Percentiles rank a stretch among this genome's conserved stretches.
These are phyloP conservation scores for Pseudogymnoascus pannorum DNA, from an alignment of 2,329 filamentous ascomycete species.

Conservation along the genomic window DNA sequence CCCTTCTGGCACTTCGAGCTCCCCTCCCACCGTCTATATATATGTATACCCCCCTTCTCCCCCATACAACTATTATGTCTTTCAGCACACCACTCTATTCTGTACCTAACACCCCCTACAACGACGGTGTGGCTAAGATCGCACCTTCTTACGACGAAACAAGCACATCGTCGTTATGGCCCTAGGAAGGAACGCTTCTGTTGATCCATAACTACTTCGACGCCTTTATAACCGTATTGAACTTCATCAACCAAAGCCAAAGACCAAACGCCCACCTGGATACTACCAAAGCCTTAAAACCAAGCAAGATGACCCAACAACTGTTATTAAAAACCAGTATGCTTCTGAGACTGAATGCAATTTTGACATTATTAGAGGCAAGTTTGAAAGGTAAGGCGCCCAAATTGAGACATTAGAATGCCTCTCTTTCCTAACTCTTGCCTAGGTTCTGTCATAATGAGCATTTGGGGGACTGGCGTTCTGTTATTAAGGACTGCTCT, in stretches of 20 bases:
- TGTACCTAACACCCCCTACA: background rate
- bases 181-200: background rate
- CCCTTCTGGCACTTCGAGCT: constrained; percentile 3
- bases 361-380: constrained; percentile 22
- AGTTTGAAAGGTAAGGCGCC: constrained; percentile 22
- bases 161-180: constrained; percentile 5
- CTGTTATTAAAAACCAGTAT: constrained; percentile 8
- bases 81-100: background rate
- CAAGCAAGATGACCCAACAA: constrained; percentile 11
- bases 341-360: constrained; percentile 22
- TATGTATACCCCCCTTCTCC: constrained; percentile 6
- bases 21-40: constrained; percentile 3
- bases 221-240: constrained; percentile 14
- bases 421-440: background rate
- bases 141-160: background rate
- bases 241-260: constrained; percentile 14
- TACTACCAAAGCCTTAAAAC: constrained; percentile 15
- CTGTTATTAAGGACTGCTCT: constrained; percentile 12
- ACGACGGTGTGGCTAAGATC: constrained; percentile 1
- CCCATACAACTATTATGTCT: background rate
- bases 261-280: constrained; percentile 11
- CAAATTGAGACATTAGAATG: background rate
- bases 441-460: constrained; percentile 12
- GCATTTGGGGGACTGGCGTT: constrained; percentile 11
- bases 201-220: constrained; percentile 3